Base-by-base conservation (phyloP, 23 red algal species). In the Agarophyton chilense region DNA sequence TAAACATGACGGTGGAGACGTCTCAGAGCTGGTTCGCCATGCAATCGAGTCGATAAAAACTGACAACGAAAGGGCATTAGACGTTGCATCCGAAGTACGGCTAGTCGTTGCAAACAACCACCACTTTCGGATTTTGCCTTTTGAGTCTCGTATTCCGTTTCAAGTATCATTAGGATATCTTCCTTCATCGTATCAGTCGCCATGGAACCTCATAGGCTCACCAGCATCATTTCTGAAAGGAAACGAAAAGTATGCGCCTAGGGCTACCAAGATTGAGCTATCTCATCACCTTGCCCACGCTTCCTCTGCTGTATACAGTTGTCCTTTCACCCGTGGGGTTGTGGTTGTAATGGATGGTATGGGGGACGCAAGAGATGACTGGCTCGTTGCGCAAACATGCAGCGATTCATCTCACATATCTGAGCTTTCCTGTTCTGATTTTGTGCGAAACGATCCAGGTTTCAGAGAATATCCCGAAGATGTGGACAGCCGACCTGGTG, bases 291-390 rank as follows among this genome's bases (percentile, higher is more conserved):
- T 98, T 51, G 95, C 95, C 2, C 95, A 98, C 71, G 83, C 90
- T 13, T 93, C 38, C 55, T 90, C 82, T 17, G 90, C 82, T 41
- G 83, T 90, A 24, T 56, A 35, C 31, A 34, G 39, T 28, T 78
- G 44, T 40, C 49, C 64, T 25, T 40, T 72, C 80, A 60, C 32
- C 72, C 83, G 77, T 13, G 83, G 65, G 0, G 65, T 98, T n/a
- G 81, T 98, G 21, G 56, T 98, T 21, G 57, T 98, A 32, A 98
- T 98, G 95, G 95, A 98, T 75, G 95, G 95, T 77, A 98, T 98
- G 95, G 95, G 95, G 32, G 95, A 98, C 26, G 34, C 85, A 18
- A 31, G 54, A 33, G 72, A 84, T 55, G 62, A 84, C 58, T 78
- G 79, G 88, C 66, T 79, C 10, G 72, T 63, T 58, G 54, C 79